Conservation (phyloP, 257 asterid species). For the Verbena officinalis region DNA sequence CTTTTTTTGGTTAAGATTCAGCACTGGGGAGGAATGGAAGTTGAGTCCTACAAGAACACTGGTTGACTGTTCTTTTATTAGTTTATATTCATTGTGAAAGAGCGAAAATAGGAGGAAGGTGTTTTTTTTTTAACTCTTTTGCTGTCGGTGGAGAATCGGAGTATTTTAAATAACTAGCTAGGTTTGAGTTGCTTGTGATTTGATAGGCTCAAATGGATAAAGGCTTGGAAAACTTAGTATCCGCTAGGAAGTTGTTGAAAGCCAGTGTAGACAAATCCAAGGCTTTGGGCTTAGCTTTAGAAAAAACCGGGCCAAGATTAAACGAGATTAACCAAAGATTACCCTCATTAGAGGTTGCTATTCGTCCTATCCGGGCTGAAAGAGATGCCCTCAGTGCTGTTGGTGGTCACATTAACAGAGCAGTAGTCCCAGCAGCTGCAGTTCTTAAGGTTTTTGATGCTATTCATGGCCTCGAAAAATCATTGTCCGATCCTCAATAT, state of each 20-base stretch:
- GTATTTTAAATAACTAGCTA: constrained; percentile 16
- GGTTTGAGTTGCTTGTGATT: constrained; percentile 25
- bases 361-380: constrained; percentile 74
- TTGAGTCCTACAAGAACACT: constrained; percentile 33
- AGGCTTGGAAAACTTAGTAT: constrained; percentile 54
- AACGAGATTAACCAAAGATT: constrained; percentile 69
- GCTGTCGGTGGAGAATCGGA: constrained; percentile 24
- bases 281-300: constrained; percentile 53
- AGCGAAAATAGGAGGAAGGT: constrained; percentile 6
- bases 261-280: constrained; percentile 71
- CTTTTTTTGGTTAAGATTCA: constrained; percentile 24
- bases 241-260: constrained; percentile 69
- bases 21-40: constrained; percentile 31
- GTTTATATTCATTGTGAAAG: background rate
- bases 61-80: constrained; percentile 18
- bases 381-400: constrained; percentile 63
- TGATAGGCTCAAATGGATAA: constrained; percentile 48
- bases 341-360: constrained; percentile 69
- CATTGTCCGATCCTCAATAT: constrained; percentile 68
- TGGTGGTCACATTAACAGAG: constrained; percentile 84
- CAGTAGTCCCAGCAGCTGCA: constrained; percentile 90
- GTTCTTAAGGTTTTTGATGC: constrained; percentile 97
- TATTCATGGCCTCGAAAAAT: constrained; percentile 83
- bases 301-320: constrained; percentile 66
- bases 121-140: too few species aligned